These are phyloP conservation scores for Gyromitra esculenta DNA, from an alignment of 2,329 filamentous ascomycete species.

Conservation along the genomic window DNA sequence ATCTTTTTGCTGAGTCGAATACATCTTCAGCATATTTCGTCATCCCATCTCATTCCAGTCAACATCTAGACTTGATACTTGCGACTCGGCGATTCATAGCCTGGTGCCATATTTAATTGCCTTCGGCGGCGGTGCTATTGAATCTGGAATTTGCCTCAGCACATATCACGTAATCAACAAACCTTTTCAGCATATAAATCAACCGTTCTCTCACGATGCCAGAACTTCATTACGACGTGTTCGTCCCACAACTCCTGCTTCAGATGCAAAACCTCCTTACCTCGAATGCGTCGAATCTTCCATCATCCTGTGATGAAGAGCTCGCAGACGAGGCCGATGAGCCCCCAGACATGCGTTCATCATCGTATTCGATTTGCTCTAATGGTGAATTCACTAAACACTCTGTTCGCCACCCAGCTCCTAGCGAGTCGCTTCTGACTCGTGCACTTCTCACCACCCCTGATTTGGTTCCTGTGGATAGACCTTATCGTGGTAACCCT, in stretches of 20 bases:
- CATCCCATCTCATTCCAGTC: slow-evolving; percentile 34
- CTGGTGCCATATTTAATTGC: slow-evolving; percentile 34
- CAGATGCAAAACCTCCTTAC: slow-evolving; percentile 52
- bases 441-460: slow-evolving; percentile 78
- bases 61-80: slow-evolving; percentile 28
- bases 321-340: slow-evolving; percentile 82
- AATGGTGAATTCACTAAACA: slow-evolving; percentile 64
- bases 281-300: slow-evolving; percentile 54
- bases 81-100: slow-evolving; percentile 33
- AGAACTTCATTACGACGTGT: slow-evolving; percentile 49
- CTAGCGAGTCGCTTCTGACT: slow-evolving; percentile 84
- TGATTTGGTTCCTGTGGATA: slow-evolving; percentile 66
- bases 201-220: slow-evolving; percentile 46
- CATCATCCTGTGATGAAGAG: slow-evolving; percentile 67
- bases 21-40: slow-evolving; percentile 38
- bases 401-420: slow-evolving; percentile 62
- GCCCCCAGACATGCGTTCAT: slow-evolving; percentile 73
- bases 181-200: slow-evolving; percentile 45
- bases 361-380: slow-evolving; percentile 56
- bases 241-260: slow-evolving; percentile 47
- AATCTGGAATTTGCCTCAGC: slow-evolving; percentile 33
- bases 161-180: slow-evolving; percentile 51
- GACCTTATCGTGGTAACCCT: slow-evolving; percentile 54
- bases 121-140: slow-evolving; percentile 26
- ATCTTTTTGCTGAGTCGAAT: slow-evolving; percentile 34